Percentiles rank a stretch among this genome's conserved stretches.
phyloP scores from a whole-genome alignment of 805 yeast species.

The Metschnikowia reukaufii region DNA sequence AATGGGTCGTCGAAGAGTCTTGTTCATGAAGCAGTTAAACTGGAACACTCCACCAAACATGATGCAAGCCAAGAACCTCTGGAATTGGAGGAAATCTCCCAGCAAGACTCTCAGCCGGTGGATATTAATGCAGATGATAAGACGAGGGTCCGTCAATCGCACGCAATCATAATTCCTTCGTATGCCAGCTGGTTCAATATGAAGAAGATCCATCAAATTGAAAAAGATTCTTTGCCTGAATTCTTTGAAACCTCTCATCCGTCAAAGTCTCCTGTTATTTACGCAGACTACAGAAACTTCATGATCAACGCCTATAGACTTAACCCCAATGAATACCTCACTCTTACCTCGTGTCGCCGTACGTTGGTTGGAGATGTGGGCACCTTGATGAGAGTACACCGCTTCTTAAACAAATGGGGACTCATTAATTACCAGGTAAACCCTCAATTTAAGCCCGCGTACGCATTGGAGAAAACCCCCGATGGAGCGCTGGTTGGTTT shows the following conservation, averaged over 20 bases:
- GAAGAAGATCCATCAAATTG: conserved; percentile 71
- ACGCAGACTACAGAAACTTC: conserved; percentile 80
- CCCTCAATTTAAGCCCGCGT: conserved; percentile 68
- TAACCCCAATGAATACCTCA: conserved; percentile 85
- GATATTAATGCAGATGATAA: conserved; percentile 18
- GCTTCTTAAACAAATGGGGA: conserved; percentile 89
- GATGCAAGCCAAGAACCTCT: background rate
- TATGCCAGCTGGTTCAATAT: conserved; percentile 85
- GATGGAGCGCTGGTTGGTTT: conserved; percentile 49
- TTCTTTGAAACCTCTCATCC: conserved; percentile 73
- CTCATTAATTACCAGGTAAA: conserved; percentile 89
- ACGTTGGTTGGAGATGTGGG: conserved; percentile 91
- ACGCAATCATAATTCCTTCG: conserved; percentile 82
- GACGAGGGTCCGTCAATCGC: conserved; percentile 58
- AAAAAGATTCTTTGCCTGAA: conserved; percentile 82
- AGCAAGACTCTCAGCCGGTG: conserved; percentile 8
- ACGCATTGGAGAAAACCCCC: conserved; percentile 51
- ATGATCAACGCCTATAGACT: conserved; percentile 85
- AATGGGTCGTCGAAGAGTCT: conserved; percentile 3
- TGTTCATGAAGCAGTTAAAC: background rate
- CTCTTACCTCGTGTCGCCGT: conserved; percentile 88
- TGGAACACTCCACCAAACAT: background rate
- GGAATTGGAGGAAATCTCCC: conserved; percentile 3
- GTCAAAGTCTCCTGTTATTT: conserved; percentile 78
- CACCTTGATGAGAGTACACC: conserved; percentile 78